Conservation (phyloP, 768 basidiomycete species). For the Hygrophorus russula region DNA sequence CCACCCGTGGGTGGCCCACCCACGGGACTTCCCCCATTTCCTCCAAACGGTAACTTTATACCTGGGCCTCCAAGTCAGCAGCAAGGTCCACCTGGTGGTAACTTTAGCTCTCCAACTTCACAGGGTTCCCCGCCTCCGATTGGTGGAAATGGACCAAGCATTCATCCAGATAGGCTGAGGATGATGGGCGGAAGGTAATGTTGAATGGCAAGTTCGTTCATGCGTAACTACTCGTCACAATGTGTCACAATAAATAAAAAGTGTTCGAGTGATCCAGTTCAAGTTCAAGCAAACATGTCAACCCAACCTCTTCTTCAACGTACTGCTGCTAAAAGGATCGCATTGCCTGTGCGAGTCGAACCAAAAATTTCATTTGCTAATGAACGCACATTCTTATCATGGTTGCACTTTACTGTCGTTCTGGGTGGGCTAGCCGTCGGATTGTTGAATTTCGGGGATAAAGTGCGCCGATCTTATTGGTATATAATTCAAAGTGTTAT, state of each 20-base stretch:
- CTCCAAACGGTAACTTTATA: conserved; percentile 26
- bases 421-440: conserved; percentile 95
- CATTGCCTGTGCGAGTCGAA: conserved; percentile 89
- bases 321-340: conserved; percentile 90
- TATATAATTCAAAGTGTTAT: conserved; percentile 1
- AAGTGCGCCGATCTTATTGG: conserved; percentile 35
- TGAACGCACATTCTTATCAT: conserved; percentile 93
- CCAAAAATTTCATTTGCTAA: conserved; percentile 94
- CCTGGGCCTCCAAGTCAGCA: conserved; percentile 14
- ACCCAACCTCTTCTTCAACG: conserved; percentile 96
- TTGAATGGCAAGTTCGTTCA: neutral
- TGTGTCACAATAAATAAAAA: no score
- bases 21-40: conserved; percentile 37
- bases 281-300: conserved; percentile 57
- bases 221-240: no score
- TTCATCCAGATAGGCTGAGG: conserved; percentile 74
- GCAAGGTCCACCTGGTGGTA: conserved; percentile 18
- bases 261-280: no score
- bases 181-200: conserved; percentile 45
- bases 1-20: conserved; percentile 33
- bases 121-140: conserved; percentile 19
- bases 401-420: conserved; percentile 97
- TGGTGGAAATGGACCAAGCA: conserved; percentile 42
- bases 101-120: conserved; percentile 24
- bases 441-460: conserved; percentile 95